Evolutionary conservation across 2,329 filamentous ascomycete genomes (phyloP).

Genomic region (Xylariaceae sp.): DNA sequence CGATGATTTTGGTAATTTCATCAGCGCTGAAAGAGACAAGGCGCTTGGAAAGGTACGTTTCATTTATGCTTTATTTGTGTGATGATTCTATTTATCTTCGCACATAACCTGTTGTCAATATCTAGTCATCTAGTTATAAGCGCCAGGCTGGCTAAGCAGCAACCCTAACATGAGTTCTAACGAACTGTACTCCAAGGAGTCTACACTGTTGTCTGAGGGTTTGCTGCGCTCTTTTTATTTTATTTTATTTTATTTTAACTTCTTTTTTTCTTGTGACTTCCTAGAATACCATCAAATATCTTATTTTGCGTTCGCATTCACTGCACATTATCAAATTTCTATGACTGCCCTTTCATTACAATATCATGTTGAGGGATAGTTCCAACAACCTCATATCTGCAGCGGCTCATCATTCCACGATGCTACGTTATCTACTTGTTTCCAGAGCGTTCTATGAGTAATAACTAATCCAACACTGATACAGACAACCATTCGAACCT

Average conservation of each 20-base stretch:
- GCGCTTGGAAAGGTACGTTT: constrained; percentile 76
- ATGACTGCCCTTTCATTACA: too few relatives aligned
- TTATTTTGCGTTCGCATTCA: constrained; percentile 1
- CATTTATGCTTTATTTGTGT: constrained; percentile 31
- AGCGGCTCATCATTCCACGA: too few relatives aligned
- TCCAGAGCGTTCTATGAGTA: too few relatives aligned
- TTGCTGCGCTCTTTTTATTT: too few relatives aligned
- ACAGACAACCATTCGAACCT: constrained; percentile 70
- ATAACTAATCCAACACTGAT: constrained; percentile 21
- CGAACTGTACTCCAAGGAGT: too few relatives aligned
- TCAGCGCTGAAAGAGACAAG: constrained; percentile 85
- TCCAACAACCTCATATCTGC: too few relatives aligned
- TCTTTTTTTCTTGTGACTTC: background rate
- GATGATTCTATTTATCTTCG: constrained; percentile 26
- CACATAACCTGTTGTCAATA: background rate
- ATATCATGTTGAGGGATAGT: too few relatives aligned
- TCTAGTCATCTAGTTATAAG: background rate
- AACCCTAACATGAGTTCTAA: too few relatives aligned
- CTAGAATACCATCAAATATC: background rate
- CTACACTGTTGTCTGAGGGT: too few relatives aligned
- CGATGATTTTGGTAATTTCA: constrained; percentile 82
- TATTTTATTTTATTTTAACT: too few relatives aligned
- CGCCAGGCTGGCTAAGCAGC: background rate
- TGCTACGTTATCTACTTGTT: too few relatives aligned
- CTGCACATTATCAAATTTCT: too few relatives aligned